phyloP scores from a whole-genome alignment of 345 rosid genomes.

The Eucalyptus sideroxylon region DNA sequence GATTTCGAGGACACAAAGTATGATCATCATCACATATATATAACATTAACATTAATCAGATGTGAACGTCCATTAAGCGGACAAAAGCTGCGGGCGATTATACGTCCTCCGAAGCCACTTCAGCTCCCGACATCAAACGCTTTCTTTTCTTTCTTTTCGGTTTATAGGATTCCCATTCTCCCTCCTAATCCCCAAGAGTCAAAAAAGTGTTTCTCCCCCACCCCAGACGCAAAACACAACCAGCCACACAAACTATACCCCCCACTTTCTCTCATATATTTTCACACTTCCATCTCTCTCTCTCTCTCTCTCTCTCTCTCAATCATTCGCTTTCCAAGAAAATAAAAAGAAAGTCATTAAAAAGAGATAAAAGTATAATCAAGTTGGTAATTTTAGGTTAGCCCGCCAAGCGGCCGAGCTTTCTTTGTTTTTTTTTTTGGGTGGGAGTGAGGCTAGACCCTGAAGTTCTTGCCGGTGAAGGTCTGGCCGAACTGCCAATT shows the following conservation, averaged over 20 bases:
- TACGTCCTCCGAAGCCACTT: conserved; percentile 17
- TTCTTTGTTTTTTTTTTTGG: background rate
- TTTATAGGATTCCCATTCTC: background rate
- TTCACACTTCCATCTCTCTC: background rate
- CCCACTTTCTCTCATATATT: background rate
- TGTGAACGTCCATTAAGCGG: background rate
- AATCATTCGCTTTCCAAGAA: background rate
- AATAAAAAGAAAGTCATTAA: background rate
- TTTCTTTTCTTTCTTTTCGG: background rate
- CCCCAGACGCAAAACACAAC: background rate
- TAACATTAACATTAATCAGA: background rate
- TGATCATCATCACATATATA: background rate
- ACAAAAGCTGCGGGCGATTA: conserved; percentile 20
- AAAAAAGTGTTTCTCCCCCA: background rate
- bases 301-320: background rate
- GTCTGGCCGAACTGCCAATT: conserved; percentile 55
- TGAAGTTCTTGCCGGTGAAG: conserved; percentile 46
- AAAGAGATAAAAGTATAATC: background rate
- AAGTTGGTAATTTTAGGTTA: background rate
- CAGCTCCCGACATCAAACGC: conserved; percentile 5
- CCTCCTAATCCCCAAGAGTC: background rate
- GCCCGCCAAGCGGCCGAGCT: background rate
- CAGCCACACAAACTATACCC: background rate
- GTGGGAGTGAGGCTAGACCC: conserved; percentile 2
- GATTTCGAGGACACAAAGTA: background rate